phyloP scores from a whole-genome alignment of 345 rosid species.

The Kandelia obovata region DNA sequence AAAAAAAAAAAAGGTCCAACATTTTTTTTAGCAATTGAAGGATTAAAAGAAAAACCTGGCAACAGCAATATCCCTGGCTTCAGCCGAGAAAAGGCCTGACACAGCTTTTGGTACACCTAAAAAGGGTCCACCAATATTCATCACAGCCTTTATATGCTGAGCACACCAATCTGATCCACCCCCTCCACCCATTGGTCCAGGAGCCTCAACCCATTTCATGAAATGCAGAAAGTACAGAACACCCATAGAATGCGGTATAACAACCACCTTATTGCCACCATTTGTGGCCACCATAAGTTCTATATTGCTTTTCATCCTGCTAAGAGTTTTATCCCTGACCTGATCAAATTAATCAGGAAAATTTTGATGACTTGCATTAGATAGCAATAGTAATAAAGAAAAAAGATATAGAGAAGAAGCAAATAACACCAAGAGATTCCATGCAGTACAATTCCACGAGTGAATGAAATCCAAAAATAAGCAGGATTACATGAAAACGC shows the following conservation, averaged over 20 bases:
- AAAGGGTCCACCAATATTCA: conserved; percentile 73
- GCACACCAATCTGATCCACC: conserved; percentile 74
- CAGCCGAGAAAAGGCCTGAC: conserved; percentile 51
- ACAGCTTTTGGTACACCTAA: conserved; percentile 68
- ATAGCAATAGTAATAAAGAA: background rate
- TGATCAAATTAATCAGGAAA: conserved; percentile 27
- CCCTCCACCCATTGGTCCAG: conserved; percentile 69
- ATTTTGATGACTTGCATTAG: conserved; percentile 6
- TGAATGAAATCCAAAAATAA: background rate
- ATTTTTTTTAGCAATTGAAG: background rate
- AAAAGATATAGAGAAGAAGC: background rate
- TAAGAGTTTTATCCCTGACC: conserved; percentile 61
- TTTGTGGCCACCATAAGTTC: conserved; percentile 69
- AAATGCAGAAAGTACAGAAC: conserved; percentile 68
- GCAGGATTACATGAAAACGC: conserved; percentile 9
- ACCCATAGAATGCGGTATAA: conserved; percentile 76
- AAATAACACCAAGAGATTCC: background rate
- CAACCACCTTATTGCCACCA: conserved; percentile 57
- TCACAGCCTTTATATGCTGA: conserved; percentile 58
- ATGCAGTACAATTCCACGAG: background rate
- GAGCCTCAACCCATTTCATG: conserved; percentile 80
- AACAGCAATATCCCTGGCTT: conserved; percentile 58
- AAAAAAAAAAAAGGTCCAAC: background rate
- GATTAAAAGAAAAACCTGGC: conserved; percentile 43
- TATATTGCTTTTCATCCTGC: conserved; percentile 64